Conservation (phyloP, 2,329 filamentous ascomycete species). For the Lachnellula suecica region DNA sequence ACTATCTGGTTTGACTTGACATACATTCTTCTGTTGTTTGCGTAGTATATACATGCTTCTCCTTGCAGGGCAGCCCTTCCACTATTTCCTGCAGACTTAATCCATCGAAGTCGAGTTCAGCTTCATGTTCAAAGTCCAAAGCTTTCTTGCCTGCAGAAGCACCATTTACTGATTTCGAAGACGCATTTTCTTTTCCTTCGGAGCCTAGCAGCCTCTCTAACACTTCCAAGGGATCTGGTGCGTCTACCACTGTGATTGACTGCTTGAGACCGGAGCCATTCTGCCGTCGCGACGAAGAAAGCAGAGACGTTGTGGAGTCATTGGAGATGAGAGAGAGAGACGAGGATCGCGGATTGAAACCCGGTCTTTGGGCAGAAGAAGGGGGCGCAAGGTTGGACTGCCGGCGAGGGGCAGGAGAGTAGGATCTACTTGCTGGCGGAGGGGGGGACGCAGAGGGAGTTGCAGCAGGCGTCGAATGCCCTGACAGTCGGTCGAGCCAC, state of each 20-base stretch:
- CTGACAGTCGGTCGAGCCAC: slow-evolving; percentile 89
- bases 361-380: slow-evolving; percentile 65
- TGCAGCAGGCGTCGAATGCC: slow-evolving; percentile 54
- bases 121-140: slow-evolving; percentile 55
- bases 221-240: slow-evolving; percentile 69
- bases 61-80: slow-evolving; percentile 8
- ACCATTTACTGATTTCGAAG: slow-evolving; percentile 7
- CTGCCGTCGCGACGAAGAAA: slow-evolving; percentile 59
- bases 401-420: slow-evolving; percentile 69
- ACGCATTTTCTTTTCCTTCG: slow-evolving; percentile 22
- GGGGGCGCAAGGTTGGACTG: slow-evolving; percentile 69
- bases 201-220: slow-evolving; percentile 46
- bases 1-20: slow-evolving; percentile 35
- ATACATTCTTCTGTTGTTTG: slow-evolving; percentile 73
- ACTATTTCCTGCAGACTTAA: slow-evolving; percentile 66
- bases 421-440: slow-evolving; percentile 64
- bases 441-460: slow-evolving; percentile 51
- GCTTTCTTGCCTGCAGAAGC: slow-evolving; percentile 9
- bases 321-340: slow-evolving; percentile 75
- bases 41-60: slow-evolving; percentile 42
- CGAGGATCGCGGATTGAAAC: slow-evolving; percentile 69
- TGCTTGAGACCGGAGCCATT: slow-evolving; percentile 70
- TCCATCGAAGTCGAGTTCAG: slow-evolving; percentile 75
- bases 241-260: slow-evolving; percentile 48
- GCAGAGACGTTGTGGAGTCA: slow-evolving; percentile 75